Evolutionary conservation across 2,329 filamentous ascomycete species (phyloP), one percentile per base, ranked within the genome.

Genomic region (Rhynchosporium secalis): DNA sequence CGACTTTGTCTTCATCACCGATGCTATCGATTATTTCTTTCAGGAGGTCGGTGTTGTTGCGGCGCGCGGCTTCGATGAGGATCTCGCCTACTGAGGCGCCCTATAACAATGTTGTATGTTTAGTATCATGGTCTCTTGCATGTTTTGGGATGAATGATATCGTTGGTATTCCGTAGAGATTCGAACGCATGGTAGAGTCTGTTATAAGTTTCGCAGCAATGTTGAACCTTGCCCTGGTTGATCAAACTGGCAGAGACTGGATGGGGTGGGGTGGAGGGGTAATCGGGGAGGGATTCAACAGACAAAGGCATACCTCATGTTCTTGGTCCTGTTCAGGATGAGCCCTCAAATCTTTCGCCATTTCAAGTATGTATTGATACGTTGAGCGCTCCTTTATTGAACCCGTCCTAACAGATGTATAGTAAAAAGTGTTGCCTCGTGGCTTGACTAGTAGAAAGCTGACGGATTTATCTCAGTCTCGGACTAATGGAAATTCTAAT

Each of bases 1-100:
- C 87, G 64, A 91, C 86, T 71, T 90, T 82, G 63, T 85, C 82
- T 60, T 81, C 77, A 7, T 79, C 74, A 59, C 78, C 75, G 66
- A 75, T 75, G 15, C 88, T 86, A 62, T 79, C 77, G 69, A 97
- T 82, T 62, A 93, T 83, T 71, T 95, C 88, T 70, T 84, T 78
- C 61, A 98, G 86, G 64, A 98, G 86, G 59, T 94, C 88, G 69
- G 87, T 87, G 78, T 98, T 97, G 83, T 98, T 94, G 73, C 92
- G 86, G 65, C 94, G 91, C 79, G 91, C 96, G 71, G 95, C 91
- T 80, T 96, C 94, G 77, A 98, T 86, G 71, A 98, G 85, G 72
- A 91, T 85, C 80, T 98, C 94, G 76, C 88, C 83, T 52, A 87
- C 86, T 64, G 91, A 91, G 70, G 94, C 94, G 75, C 94, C 95